Evolutionary conservation across 768 basidiomycete genomes (phyloP).

Genomic region (Mycena sanguinolenta): DNA sequence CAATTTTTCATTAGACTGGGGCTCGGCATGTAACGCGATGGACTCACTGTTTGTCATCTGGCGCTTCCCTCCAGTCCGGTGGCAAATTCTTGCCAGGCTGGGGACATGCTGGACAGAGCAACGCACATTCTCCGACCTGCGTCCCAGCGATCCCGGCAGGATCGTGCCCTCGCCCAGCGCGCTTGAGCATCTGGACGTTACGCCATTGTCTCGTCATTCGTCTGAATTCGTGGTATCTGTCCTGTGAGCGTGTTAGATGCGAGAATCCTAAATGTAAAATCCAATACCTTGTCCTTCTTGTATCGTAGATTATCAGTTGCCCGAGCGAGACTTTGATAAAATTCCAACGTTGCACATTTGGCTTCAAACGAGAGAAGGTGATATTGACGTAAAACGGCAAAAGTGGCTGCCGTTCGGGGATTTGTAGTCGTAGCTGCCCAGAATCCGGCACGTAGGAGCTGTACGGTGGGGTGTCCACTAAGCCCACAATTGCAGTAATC

Average conservation of each 20-base stretch:
- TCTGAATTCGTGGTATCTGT: neutral
- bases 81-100: neutral
- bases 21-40: neutral
- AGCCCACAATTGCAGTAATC: neutral
- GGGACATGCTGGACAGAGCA: neutral
- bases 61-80: neutral
- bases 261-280: too few relatives aligned
- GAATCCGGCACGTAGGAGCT: neutral
- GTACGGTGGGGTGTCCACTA: neutral
- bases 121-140: neutral
- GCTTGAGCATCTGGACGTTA: neutral
- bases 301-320: neutral
- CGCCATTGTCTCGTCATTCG: slow-evolving; percentile 6
- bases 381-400: neutral
- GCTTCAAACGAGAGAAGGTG: neutral
- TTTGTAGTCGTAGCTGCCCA: neutral
- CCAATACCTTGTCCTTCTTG: neutral
- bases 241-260: neutral
- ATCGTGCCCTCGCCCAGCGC: too few relatives aligned
- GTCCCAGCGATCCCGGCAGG: neutral
- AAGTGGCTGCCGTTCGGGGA: neutral
- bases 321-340: neutral
- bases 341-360: neutral
- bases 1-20: too few relatives aligned
- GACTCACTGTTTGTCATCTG: neutral